phyloP scores from a whole-genome alignment of 140 eudicot genomes.

The Ambrosia hybrid region DNA sequence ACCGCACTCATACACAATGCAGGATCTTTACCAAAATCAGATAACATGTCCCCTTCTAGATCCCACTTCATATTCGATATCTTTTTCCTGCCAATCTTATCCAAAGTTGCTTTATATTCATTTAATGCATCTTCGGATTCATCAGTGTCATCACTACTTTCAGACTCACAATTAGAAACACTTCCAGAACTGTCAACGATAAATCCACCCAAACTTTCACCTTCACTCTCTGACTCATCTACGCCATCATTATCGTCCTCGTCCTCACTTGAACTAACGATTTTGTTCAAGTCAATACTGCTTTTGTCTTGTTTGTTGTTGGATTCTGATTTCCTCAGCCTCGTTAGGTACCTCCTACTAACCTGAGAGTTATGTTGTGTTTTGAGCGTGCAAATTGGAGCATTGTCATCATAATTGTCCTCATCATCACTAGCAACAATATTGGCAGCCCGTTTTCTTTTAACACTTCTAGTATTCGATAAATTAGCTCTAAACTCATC shows the following conservation, averaged over 20 bases:
- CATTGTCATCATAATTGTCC: constrained; percentile 48
- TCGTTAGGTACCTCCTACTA: constrained; percentile 27
- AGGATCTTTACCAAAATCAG: constrained; percentile 65
- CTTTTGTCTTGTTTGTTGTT: constrained; percentile 13
- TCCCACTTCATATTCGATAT: constrained; percentile 53
- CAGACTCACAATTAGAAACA: constrained; percentile 19
- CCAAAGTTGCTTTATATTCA: constrained; percentile 39
- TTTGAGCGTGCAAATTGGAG: constrained; percentile 44
- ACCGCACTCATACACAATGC: constrained; percentile 85
- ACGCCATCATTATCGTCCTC: constrained; percentile 34
- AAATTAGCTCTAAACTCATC: constrained; percentile 14
- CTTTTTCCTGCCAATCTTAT: constrained; percentile 43
- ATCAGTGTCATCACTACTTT: constrained; percentile 20
- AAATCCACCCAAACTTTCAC: constrained; percentile 56
- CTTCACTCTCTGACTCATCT: constrained; percentile 47
- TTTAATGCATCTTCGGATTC: constrained; percentile 31
- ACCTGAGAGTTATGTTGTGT: constrained; percentile 6
- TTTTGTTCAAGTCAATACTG: constrained; percentile 4
- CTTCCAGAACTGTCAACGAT: constrained; percentile 33
- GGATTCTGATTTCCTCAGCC: constrained; percentile 30
- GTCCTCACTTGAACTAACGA: constrained; percentile 26
- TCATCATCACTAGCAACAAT: constrained; percentile 50
- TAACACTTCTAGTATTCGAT: constrained; percentile 27
- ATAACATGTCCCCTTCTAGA: constrained; percentile 74
- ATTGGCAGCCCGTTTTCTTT: constrained; percentile 43